Base-by-base conservation (phyloP, 192 early-diverging fungal species). In the Bifiguratus adelaidae region DNA sequence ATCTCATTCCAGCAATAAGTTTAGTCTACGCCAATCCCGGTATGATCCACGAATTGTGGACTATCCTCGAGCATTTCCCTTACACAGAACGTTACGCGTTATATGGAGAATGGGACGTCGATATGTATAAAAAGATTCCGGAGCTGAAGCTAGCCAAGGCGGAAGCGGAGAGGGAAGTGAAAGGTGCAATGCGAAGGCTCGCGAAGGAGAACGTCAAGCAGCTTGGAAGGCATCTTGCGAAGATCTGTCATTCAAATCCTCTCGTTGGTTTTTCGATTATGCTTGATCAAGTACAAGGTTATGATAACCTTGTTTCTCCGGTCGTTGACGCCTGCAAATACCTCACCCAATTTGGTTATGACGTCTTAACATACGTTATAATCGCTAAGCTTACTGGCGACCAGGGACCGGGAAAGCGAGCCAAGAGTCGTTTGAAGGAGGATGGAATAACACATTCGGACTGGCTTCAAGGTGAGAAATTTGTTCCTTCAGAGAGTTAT, bases 281-380 rank as follows among this genome's bases (percentile, higher is more conserved):
- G 25, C 61, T 88, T 29, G 71, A 77, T 20, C 77, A 74, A 29
- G 57, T 90, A 2, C 74, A 86, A 53, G 53, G 55, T 3, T 88
- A 88, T 60, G 80, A 87, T 51, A 92, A 89, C 49, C 56, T 85
- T 67, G 84, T 82, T 7, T 57, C 68, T 6, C 61, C 67, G 1
- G 63, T 92, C 35, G 89, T 86, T 0, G 89, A 92, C 27, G 76
- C 78, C n/a, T 78, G 77, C 33, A 64, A 75, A 16, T 88, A 90
- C 52, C 50, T 92, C 24, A 77, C 79, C 13, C 61, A 76, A 3
- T 74, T 92, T 23, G 71, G 74, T 9, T 83, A 86, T 26, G 89
- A 92, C 50, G 77, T 90, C 15, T 53, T 90, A 16, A 63, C 56
- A 0, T 90, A 78, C 42, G 54, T 69, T 7, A 54, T 92, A 20